phyloP scores from a whole-genome alignment of 306 rosid species.

The Pyrus communis region DNA sequence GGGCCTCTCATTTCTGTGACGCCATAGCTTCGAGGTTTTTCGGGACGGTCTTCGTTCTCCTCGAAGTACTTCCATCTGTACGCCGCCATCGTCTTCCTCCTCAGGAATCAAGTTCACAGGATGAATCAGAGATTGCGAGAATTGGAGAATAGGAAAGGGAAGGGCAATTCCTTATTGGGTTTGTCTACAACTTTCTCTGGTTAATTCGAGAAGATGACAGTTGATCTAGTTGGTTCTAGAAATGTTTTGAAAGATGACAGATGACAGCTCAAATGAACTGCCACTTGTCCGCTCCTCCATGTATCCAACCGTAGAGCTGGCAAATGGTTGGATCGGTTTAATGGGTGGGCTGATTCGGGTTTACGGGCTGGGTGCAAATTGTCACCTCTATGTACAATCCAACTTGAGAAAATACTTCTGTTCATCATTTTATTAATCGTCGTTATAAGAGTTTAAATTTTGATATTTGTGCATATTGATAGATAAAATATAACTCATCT shows the following conservation, averaged over 20 bases:
- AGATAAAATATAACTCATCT: no score
- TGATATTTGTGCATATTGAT: no score
- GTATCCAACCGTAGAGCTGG: no score
- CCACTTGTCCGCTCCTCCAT: neutral
- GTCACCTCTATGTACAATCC: neutral
- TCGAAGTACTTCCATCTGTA: constrained; percentile 69
- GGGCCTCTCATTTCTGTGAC: constrained; percentile 85
- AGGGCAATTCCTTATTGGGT: neutral
- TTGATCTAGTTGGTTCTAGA: constrained; percentile 16
- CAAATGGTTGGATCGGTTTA: no score
- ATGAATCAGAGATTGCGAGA: neutral
- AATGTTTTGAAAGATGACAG: neutral
- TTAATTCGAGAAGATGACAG: neutral
- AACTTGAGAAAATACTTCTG: no score
- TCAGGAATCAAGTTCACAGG: neutral
- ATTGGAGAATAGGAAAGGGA: neutral
- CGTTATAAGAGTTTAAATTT: no score
- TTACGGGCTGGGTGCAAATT: no score
- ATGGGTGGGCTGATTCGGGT: no score
- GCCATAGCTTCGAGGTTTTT: constrained; percentile 78
- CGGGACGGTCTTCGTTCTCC: constrained; percentile 82
- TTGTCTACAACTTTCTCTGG: neutral
- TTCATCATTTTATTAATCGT: fast-evolving
- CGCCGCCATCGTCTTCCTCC: constrained; percentile 36
- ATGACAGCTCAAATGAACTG: neutral